These are phyloP conservation scores for Chrysoporthe puriensis DNA, from an alignment of 2,329 filamentous ascomycete species.

Conservation along the genomic window DNA sequence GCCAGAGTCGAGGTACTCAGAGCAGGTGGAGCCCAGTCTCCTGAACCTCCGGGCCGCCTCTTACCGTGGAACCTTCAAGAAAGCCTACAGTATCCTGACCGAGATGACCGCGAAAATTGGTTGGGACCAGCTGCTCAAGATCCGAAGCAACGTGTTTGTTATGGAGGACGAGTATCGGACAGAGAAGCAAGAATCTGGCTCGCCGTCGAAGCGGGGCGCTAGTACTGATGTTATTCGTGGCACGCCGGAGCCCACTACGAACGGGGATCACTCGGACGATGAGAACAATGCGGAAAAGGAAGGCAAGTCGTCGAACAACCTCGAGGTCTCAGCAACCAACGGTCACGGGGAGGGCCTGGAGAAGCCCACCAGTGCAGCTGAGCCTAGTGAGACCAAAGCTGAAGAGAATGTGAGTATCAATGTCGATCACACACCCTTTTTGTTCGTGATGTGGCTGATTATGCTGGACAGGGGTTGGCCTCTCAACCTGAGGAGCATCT, in stretches of 20 bases:
- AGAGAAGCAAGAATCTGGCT: conserved; percentile 70
- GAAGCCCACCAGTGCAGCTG: conserved; percentile 78
- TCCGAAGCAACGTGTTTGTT: conserved; percentile 95
- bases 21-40: conserved; percentile 85
- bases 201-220: conserved; percentile 66
- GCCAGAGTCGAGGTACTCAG: conserved; percentile 76
- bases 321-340: conserved; percentile 37
- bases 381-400: conserved; percentile 75
- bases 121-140: conserved; percentile 94
- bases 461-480: conserved; percentile 53
- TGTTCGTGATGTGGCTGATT: conserved; percentile 35
- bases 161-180: conserved; percentile 99
- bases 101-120: conserved; percentile 97
- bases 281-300: conserved; percentile 36
- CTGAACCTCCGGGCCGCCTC: conserved; percentile 83
- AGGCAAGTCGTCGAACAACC: conserved; percentile 31
- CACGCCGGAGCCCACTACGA: conserved; percentile 63
- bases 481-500: conserved; percentile 68
- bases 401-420: conserved; percentile 67
- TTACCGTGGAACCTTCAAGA: conserved; percentile 94
- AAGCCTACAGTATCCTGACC: conserved; percentile 91
- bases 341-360: conserved; percentile 59
- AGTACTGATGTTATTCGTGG: conserved; percentile 79
- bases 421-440: conserved; percentile 15
- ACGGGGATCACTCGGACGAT: conserved; percentile 44